Conservation (phyloP, 2,329 filamentous ascomycete genomes). For the Diaporthe eres region DNA sequence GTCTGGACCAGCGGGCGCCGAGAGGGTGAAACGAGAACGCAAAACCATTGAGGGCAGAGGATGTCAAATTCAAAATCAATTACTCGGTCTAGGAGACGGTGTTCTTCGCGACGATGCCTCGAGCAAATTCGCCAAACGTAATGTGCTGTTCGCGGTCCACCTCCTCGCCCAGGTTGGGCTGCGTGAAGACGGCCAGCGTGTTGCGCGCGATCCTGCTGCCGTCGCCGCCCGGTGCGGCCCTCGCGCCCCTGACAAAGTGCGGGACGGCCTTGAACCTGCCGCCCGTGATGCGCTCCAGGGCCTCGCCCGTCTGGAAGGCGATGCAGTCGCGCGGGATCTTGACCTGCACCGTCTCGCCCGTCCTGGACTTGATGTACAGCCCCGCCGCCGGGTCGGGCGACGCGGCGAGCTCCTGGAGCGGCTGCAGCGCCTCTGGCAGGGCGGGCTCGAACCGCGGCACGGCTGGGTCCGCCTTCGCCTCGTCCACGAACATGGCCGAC, state of each 20-base stretch:
- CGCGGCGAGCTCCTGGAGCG: constrained; percentile 77
- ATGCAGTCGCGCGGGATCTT: constrained; percentile 92
- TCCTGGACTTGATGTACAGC: constrained; percentile 92
- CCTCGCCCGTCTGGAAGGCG: constrained; percentile 96
- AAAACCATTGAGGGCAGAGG: constrained; percentile 1
- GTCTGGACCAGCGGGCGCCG: constrained; percentile 23
- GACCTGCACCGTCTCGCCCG: constrained; percentile 88
- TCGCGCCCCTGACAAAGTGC: constrained; percentile 90
- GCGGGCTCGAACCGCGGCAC: constrained; percentile 53
- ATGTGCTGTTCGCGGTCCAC: constrained; percentile 77
- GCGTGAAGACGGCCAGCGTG: constrained; percentile 95
- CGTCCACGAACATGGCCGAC: constrained; percentile 96
- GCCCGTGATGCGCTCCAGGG: constrained; percentile 90
- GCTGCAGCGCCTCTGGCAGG: constrained; percentile 55
- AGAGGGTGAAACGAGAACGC: constrained; percentile 15
- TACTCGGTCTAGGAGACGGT: constrained; percentile 59
- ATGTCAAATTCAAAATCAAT: not conserved
- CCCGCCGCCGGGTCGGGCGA: constrained; percentile 90
- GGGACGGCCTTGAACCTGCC: constrained; percentile 95
- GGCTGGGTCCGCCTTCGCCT: constrained; percentile 59
- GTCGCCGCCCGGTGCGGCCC: constrained; percentile 63
- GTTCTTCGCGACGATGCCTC: constrained; percentile 72
- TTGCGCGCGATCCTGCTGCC: constrained; percentile 76
- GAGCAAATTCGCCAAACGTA: constrained; percentile 83
- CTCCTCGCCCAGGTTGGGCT: constrained; percentile 89